phyloP scores from a whole-genome alignment of 495 filamentous ascomycete species.

The Lophium mytilinum region DNA sequence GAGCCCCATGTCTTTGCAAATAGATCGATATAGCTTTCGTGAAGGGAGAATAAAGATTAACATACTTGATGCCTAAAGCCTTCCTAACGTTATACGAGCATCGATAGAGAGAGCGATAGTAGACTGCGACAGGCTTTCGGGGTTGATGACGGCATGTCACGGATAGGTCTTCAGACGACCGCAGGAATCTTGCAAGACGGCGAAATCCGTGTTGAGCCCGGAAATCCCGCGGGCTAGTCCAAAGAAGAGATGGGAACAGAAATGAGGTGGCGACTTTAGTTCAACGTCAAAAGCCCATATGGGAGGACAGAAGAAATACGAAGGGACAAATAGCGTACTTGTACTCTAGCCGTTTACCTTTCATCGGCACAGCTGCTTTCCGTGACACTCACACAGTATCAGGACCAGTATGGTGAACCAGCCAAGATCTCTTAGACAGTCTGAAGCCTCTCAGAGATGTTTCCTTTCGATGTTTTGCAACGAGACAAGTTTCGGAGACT shows the following conservation, averaged over 20 bases:
- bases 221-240: too few species aligned
- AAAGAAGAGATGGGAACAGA: too few species aligned
- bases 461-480: constrained; percentile 16
- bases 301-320: too few species aligned
- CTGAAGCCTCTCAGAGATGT: background rate
- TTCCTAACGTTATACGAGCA: too few species aligned
- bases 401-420: background rate
- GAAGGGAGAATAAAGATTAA: background rate
- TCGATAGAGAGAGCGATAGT: too few species aligned
- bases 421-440: background rate
- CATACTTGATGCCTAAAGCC: background rate
- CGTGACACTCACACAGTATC: background rate
- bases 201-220: too few species aligned
- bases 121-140: too few species aligned
- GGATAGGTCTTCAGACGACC: too few species aligned
- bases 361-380: background rate
- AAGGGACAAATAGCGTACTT: background rate
- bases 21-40: background rate
- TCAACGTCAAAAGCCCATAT: too few species aligned
- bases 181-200: too few species aligned
- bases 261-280: too few species aligned
- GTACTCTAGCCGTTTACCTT: background rate
- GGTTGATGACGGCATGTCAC: too few species aligned
- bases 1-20: background rate
- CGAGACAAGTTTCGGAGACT: constrained; percentile 13